Evolutionary conservation across 306 rosid genomes (phyloP), one percentile per base, ranked within the genome.

Genomic region (Cucurbita pepo): DNA sequence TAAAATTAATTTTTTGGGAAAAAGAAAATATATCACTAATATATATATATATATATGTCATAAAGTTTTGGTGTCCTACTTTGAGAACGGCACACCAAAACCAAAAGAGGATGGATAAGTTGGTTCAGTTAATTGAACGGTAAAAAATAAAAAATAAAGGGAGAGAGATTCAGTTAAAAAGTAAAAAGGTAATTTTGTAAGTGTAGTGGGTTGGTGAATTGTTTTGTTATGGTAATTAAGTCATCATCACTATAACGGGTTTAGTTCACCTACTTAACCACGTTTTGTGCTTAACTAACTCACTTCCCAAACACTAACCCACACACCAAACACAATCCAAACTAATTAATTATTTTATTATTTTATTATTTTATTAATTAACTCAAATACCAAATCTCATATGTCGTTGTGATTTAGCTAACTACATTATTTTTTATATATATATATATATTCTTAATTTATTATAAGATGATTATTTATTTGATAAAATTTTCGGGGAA

Each of bases 221-320:
- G 90, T 88, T 41, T 53, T 5, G 50, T 8, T 6, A 1, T 8
- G 45, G 54, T 79, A 81, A 51, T 36, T 25, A 71, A 71, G 48
- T 40, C 60, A 37, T 2, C 34, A 50, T 58, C 12, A 1, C 8
- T 62, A 71, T 7, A 50, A 81, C 76, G 47, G 97, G 90, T 88
- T 93, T 88, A 74, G 98, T 88, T 88, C 82, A 93, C 96, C 97
- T 67, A 88, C 96, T 93, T 72, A 82, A 87, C 86, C 65, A 77
- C 63, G 62, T 66, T 45, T 45, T 45, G 51, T 63, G 51, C 2
- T 63, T 41, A 63, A 63, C 69, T 63, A 63, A 41, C 36, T 63
- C 70, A 63, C 70, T 63, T n/a, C 0, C 25, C 69, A 30, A 62
- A 38, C 69, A n/a, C 50, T 16, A 15, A 3, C 36, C 61, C 9